phyloP scores from a whole-genome alignment of 2,329 filamentous ascomycete genomes.

The Periconia sp. region DNA sequence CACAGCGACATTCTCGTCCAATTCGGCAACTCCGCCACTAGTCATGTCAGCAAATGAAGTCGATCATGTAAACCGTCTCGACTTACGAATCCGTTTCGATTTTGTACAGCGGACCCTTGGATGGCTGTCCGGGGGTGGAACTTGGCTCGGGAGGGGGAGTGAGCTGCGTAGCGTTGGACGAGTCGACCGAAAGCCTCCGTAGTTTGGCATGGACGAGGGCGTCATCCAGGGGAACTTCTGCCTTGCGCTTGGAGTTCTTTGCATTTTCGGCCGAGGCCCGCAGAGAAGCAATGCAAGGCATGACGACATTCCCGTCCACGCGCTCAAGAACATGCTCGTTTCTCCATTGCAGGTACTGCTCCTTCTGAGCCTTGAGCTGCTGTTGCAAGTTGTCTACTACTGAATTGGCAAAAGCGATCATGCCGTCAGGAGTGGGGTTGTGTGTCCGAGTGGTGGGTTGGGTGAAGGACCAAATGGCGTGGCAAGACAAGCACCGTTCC shows the following conservation, averaged over 20 bases:
- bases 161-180: neutral
- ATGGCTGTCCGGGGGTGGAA: neutral
- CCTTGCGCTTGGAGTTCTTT: neutral
- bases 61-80: too few species aligned
- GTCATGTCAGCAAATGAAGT: too few species aligned
- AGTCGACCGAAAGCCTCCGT: neutral
- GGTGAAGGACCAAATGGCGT: neutral
- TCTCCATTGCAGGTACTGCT: neutral
- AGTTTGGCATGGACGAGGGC: neutral
- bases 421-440: too few species aligned
- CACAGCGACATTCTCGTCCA: too few species aligned
- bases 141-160: constrained; percentile 1
- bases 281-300: neutral
- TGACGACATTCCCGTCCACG: neutral
- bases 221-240: neutral
- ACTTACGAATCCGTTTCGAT: too few species aligned
- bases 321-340: neutral
- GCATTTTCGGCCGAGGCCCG: neutral
- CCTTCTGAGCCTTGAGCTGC: too few species aligned
- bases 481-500: neutral
- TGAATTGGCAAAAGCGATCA: neutral
- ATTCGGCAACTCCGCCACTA: too few species aligned
- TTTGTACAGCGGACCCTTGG: too few species aligned
- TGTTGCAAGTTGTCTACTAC: neutral
- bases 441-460: too few species aligned